phyloP scores from a whole-genome alignment of 192 early-diverging fungal species.

The Coemansia sp. region DNA sequence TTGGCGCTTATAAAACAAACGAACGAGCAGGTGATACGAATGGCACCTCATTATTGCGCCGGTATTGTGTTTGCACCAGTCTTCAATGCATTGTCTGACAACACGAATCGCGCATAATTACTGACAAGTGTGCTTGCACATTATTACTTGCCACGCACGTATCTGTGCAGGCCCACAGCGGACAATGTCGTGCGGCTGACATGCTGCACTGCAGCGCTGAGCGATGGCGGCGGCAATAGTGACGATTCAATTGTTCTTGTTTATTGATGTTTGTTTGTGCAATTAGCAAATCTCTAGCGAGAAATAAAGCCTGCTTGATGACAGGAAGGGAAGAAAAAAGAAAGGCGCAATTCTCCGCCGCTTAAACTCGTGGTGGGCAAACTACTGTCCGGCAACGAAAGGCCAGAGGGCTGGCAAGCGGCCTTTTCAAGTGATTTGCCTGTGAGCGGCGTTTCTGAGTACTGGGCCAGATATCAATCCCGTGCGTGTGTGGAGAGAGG shows the following conservation, averaged over 20 bases:
- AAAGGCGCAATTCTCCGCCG: background rate
- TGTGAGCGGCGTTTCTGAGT: constrained; percentile 8
- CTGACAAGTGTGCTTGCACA: constrained; percentile 5
- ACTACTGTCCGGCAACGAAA: background rate
- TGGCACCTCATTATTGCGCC: background rate
- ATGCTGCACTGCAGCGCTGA: background rate
- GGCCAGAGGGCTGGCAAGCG: background rate
- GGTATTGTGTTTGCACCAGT: background rate
- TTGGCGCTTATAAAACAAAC: background rate
- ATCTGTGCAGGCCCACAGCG: constrained; percentile 1
- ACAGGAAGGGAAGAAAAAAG: background rate
- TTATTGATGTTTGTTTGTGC: background rate
- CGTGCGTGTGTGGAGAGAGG: background rate
- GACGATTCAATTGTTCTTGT: background rate
- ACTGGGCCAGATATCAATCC: background rate
- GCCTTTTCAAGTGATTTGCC: background rate
- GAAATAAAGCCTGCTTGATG: constrained; percentile 1
- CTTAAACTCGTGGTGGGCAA: background rate
- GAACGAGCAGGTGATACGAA: background rate
- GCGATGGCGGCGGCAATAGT: background rate
- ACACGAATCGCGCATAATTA: background rate
- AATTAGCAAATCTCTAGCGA: background rate
- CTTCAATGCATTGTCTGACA: background rate
- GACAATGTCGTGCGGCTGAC: constrained; percentile 6
- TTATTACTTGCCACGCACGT: constrained; percentile 7